These are phyloP conservation scores for Sanguinoderma infundibulare DNA, from an alignment of 1,284 basidiomycete species.

Conservation along the genomic window DNA sequence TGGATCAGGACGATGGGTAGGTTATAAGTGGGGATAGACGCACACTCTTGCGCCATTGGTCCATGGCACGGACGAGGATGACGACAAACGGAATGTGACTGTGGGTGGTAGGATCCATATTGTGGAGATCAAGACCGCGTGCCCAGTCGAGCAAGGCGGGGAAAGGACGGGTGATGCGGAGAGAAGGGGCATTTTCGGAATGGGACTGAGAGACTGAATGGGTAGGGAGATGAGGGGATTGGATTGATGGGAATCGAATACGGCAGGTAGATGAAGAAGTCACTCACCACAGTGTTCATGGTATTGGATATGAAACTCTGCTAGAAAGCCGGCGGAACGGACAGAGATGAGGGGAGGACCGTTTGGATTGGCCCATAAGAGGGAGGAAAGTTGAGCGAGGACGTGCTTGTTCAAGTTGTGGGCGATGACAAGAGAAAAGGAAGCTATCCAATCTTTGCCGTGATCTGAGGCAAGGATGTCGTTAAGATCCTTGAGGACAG, in stretches of 20 bases:
- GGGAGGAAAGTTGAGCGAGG: slow-evolving; percentile 61
- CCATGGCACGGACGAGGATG: slow-evolving; percentile 82
- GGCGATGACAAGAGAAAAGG: slow-evolving; percentile 76
- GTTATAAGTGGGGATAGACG: slow-evolving; percentile 28
- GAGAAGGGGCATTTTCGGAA: slow-evolving; percentile 64
- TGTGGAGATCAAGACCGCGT: slow-evolving; percentile 69
- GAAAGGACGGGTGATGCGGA: slow-evolving; percentile 91
- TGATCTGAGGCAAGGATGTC: slow-evolving; percentile 55
- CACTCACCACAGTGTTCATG: slow-evolving; percentile 81
- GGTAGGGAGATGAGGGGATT: not conserved
- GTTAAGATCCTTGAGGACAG: slow-evolving; percentile 62
- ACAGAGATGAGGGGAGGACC: slow-evolving; percentile 77
- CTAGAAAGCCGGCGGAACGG: slow-evolving; percentile 85
- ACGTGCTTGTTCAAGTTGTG: slow-evolving; percentile 72
- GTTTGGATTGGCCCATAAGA: slow-evolving; percentile 69
- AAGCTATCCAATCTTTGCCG: slow-evolving; percentile 52
- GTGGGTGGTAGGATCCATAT: slow-evolving; percentile 86
- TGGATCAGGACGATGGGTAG: not conserved
- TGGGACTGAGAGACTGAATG: slow-evolving; percentile 33
- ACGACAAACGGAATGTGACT: slow-evolving; percentile 88
- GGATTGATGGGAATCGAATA: not conserved
- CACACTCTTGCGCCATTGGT: slow-evolving; percentile 79
- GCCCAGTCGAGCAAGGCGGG: slow-evolving; percentile 79
- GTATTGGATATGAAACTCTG: slow-evolving; percentile 88
- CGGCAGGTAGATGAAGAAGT: not conserved